Base-by-base conservation (phyloP, 371 early-diverging fungal genomes). In the Rhizopus microsporus region DNA sequence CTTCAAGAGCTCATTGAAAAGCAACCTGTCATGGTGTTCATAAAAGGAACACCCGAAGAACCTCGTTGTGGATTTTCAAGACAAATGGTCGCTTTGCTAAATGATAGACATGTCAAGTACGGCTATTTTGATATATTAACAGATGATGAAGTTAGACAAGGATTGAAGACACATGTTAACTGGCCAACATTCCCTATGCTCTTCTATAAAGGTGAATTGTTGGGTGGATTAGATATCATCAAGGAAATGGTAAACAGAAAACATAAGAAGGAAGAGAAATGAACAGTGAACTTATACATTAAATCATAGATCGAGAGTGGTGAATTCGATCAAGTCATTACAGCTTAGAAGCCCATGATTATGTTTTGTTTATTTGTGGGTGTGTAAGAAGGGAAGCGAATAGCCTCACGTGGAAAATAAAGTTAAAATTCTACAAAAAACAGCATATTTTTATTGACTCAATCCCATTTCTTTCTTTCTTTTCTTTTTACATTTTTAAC, bases 201-300 rank as follows among this genome's bases (percentile, higher is more conserved):
- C 4, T 99, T 95, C 69, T 83, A 91, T 60, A 85, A 93, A 57
- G 93, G 96, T 16, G 93, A 96, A 72, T 84, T 99, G 49, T 63
- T 93, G 42, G 99, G 99, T 23, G 99, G 99, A 12, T 77, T 94
- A 63, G 99, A 99, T 68, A 94, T 96, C 67, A 77, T 97, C 23
- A 80, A 87, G 46, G 93, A 95, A 71, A 87, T 96, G 93, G 82
- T 90, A 49, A 80, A 71, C 35, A 7, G 2, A 12, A 35, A 43
- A 43, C 7, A 43, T 15, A 43, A 13, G 37, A 34, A n/a, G 13
- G 32, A 12, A 38, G 29, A 29, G 32, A 35, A 29, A 32, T 8
- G 0, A 44, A 3, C 37, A 37, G 7, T 31, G 38, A 5, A 46
- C 23, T 49, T n/a, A 29, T 13, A 37, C 1, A 16, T 12, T 31